A percentile compares a stretch with the other conserved stretches of the same genome.
Conservation (phyloP, 768 basidiomycete genomes). For the Dioszegia hungarica region DNA sequence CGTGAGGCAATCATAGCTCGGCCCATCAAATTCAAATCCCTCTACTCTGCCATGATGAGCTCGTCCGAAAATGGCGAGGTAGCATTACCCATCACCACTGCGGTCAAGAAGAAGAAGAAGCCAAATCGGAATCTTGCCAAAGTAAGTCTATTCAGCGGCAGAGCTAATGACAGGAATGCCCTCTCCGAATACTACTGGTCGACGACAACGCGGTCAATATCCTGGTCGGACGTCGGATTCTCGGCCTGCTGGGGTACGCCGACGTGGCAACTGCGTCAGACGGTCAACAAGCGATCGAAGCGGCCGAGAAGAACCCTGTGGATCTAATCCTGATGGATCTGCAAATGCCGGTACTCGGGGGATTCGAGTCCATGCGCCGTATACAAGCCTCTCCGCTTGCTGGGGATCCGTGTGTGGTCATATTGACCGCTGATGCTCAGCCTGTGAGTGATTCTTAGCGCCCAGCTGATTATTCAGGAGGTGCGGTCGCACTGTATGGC, state of each 20-base stretch:
- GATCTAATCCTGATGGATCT: slow-evolving; percentile 46
- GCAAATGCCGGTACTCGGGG: slow-evolving; percentile 40
- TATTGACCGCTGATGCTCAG: slow-evolving; percentile 36
- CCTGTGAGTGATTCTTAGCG: not conserved
- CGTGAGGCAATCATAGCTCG: slow-evolving; percentile 35
- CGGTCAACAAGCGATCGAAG: slow-evolving; percentile 38
- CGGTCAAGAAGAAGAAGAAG: not conserved
- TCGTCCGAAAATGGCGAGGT: not conserved
- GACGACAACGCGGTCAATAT: slow-evolving; percentile 43
- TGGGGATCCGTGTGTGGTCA: slow-evolving; percentile 25
- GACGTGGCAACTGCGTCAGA: slow-evolving; percentile 36
- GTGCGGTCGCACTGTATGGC: slow-evolving; percentile 14
- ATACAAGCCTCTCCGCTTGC: slow-evolving; percentile 20
- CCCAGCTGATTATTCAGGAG: slow-evolving; percentile 10
- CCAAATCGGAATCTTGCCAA: not conserved
- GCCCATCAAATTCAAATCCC: slow-evolving; percentile 36
- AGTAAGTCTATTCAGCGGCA: not conserved
- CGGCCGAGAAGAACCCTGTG: slow-evolving; percentile 30
- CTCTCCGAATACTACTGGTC: slow-evolving; percentile 35
- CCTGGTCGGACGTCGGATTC: slow-evolving; percentile 29
- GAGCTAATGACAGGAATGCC: slow-evolving; percentile 7
- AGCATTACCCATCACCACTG: not conserved
- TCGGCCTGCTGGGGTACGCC: slow-evolving; percentile 39
- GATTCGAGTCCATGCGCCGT: slow-evolving; percentile 23
- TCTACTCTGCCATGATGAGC: slow-evolving; percentile 18